Evolutionary conservation across 1,284 basidiomycete genomes (phyloP), one percentile per base, ranked within the genome.

Genomic region (Ganoderma lingzhi): DNA sequence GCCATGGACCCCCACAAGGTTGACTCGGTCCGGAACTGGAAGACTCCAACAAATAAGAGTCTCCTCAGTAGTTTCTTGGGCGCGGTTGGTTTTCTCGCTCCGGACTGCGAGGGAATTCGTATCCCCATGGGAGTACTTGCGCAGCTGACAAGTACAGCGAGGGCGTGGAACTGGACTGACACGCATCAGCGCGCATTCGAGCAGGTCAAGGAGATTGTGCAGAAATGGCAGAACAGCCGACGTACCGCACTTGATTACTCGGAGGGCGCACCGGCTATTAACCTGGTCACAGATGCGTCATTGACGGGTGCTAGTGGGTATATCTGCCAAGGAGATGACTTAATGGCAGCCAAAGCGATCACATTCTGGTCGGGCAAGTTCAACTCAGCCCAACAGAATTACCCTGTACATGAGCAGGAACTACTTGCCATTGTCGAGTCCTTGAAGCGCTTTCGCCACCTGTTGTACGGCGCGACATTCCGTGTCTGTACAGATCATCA

Each of bases 1-100:
- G 55, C 55, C 5, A 56, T 56, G 55, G 55, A 56, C 28, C 55
- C 45, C 19, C 45, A 48, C 45, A 48, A 48, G 45, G 45, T 48
- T 9, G 45, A n/a, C 17, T 48, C 19, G 2, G 45, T 48, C 19
- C 45, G n/a, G 19, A 48, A n/a, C 45, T 48, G 45, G 45, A 48
- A 48, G 45, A n/a, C 19, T 8, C 45, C 45, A 4, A 48, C 45
- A 3, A 48, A 48, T 9, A 48, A 48, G 45, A 48, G 19, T 19
- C 45, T 48, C 1, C 5, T 48, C 6, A 48, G 45, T 17, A n/a
- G 45, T 6, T 48, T 48, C 45, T n/a, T 48, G 6, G 45, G 45
- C 9, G 45, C 45, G 9, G 45, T 48, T 6, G 45, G 45, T 9
- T 48, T 48, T n/a, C 45, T 48, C 6, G 45, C 45, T 9, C 45